Base-by-base conservation (phyloP, 1,139 yeast genomes). In the Yamadazyma dendronema region DNA sequence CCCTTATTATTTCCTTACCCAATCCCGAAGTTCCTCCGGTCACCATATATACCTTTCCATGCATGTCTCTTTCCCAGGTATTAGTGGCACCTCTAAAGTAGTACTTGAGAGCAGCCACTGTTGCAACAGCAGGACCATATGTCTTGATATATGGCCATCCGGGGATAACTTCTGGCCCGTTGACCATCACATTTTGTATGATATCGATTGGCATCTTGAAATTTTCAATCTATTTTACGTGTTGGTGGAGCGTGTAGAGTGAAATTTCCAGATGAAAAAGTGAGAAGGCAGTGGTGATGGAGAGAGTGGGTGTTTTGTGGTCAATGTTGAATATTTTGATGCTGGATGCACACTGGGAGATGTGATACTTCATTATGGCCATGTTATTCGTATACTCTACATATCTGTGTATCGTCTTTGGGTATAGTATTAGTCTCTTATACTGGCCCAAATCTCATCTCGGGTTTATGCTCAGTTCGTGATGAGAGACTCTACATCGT, bases 1-100 rank as follows among this genome's bases (percentile, higher is more conserved):
- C 90, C 33, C 71, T 67, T 0, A 79, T 95, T 1, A 86, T 72
- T 4, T 77, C 74, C 0, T 94, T 85, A 0, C 98, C 98, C 41
- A 88, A 59, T 0, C 98, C 97, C 2, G 94, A 74, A 0, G 98
- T 92, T 1, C 95, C 98, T 5, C 98, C 96, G 0, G 77, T 71
- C 9, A 71, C 52, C 34, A 92, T 67, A 49, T 79, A 86, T 9
- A 92, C 97, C 50, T 84, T 80, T 2, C 98, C 97, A 55, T 92
- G 96, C 60, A 92, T 65, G 46, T 89, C 90, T 41, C 97, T 72
- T 46, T 87, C 95, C 95, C 96, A 89, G 0, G 89, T 84, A 59
- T 89, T 92, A 17, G 73, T 50, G 2, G 87, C 61, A 3, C 97
- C 97, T 28, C 82, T 74, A 52, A 84, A 81, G 62, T 84, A 87